Conservation (phyloP, 352 stramenopile genomes). For the Globisporangium radiosum region DNA sequence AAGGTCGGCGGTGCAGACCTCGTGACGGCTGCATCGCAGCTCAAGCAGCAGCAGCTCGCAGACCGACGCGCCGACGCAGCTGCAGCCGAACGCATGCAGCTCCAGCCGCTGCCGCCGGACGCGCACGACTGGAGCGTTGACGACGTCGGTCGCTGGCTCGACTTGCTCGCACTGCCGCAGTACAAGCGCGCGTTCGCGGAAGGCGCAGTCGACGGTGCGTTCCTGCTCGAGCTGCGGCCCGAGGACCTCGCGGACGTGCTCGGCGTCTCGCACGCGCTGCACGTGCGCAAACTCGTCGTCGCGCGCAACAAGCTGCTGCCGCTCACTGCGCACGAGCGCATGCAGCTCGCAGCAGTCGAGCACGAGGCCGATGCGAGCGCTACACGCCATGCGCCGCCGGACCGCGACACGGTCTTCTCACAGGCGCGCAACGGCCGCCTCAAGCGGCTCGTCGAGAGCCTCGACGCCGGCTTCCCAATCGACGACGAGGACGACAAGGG, state of each 20-base stretch:
- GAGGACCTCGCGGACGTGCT: constrained; percentile 90
- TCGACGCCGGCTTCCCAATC: constrained; percentile 87
- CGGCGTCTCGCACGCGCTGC: constrained; percentile 87
- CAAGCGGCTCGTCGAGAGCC: constrained; percentile 84
- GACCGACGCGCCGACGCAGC: constrained; percentile 48
- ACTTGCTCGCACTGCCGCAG: constrained; percentile 84
- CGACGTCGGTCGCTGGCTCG: constrained; percentile 90
- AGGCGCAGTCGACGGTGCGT: constrained; percentile 87
- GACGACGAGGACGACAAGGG: constrained; percentile 90
- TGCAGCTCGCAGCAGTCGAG: constrained; percentile 57
- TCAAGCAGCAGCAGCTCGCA: constrained; percentile 72
- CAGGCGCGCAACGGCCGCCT: constrained; percentile 87
- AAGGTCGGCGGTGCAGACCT: constrained; percentile 61
- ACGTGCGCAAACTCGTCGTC: constrained; percentile 87
- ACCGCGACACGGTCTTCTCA: constrained; percentile 81
- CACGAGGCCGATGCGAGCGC: constrained; percentile 39
- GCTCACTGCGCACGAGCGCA: constrained; percentile 64
- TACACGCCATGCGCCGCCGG: constrained; percentile 25
- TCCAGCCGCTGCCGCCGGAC: constrained; percentile 67
- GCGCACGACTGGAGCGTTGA: constrained; percentile 84
- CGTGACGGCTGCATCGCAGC: constrained; percentile 48
- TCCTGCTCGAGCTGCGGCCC: constrained; percentile 88
- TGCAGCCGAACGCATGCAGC: constrained; percentile 35
- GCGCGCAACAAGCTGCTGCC: constrained; percentile 85
- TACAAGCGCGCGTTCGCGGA: constrained; percentile 90